These are phyloP conservation scores for Cadophora malorum DNA, from an alignment of 2,329 filamentous ascomycete genomes.

Conservation along the genomic window DNA sequence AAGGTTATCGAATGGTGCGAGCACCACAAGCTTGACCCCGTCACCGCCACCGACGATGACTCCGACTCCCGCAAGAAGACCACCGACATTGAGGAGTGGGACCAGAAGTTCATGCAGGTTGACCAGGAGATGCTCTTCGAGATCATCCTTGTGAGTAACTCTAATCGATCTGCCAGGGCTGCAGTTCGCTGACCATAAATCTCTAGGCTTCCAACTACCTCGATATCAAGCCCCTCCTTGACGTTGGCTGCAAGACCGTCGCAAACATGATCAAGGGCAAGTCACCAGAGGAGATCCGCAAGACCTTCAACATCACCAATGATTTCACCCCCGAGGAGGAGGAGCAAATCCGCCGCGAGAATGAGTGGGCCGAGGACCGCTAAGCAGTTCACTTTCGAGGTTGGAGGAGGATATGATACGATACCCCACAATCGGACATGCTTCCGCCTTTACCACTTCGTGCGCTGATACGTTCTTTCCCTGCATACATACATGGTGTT, in stretches of 20 bases:
- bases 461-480: constrained; percentile 8
- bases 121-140: constrained; percentile 99
- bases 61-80: constrained; percentile 96
- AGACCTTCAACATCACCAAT: constrained; percentile 99
- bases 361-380: constrained; percentile 89
- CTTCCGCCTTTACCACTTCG: not conserved
- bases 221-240: constrained; percentile 96
- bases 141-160: constrained; percentile 83
- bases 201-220: constrained; percentile 92
- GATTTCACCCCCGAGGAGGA: constrained; percentile 99
- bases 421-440: not conserved
- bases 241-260: constrained; percentile 98
- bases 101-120: constrained; percentile 99
- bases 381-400: constrained; percentile 48
- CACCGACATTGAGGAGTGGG: constrained; percentile 99
- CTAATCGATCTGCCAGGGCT: not conserved
- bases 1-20: constrained; percentile 99
- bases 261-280: constrained; percentile 99
- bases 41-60: constrained; percentile 84
- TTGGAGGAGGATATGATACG: constrained; percentile 8
- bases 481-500: constrained; percentile 20
- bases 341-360: constrained; percentile 93
- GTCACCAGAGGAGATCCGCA: constrained; percentile 97
- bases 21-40: constrained; percentile 89
- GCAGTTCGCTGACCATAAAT: constrained; percentile 26